Evolutionary conservation across 148 eudicot genomes (phyloP), one percentile per base, ranked within the genome.

Genomic region (Chenopodium suecicum): DNA sequence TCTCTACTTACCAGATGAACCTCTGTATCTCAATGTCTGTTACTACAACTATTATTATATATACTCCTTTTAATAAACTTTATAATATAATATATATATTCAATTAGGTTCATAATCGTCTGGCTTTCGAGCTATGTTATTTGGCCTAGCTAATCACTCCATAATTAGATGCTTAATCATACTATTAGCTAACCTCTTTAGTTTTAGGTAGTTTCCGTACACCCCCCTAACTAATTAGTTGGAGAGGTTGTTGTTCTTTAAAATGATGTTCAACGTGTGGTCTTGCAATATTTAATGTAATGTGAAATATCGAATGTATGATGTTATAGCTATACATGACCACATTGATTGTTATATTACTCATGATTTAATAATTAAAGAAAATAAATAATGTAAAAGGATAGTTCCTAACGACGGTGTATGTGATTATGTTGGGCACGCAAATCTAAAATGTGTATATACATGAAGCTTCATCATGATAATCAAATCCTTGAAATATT

Each of bases 131-230:
- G 66, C 25, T 62, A 4, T 41, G 44, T 9, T 14, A 25, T n/a
- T 65, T 67, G 70, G 70, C 70, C 31, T 67, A 31, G 32, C 1
- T 31, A 67, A 67, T 67, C 14, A 67, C 19, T 27, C 70, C 70
- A 67, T 67, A 25, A 67, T 67, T 67, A 41, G 70, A 67, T 67
- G 32, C 12, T 23, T 23, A 65, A 65, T 29, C 70, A 67, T 67
- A 19, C 29, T 67, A 67, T 67, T 67, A 67, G 70, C 19, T 67
- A 67, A 13, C 37, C 37, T 56, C 62, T 17, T 2, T 7, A 64
- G 32, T 41, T 77, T 77, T 41, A 25, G 72, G 80, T 16, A n/a
- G 76, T 20, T 79, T 79, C 82, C 82, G 76, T 79, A 79, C 82
- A 79, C 50, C 54, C 41, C 34, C 64, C 66, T 70, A 70, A 56